phyloP scores from a whole-genome alignment of 1,284 basidiomycete genomes.

The Fomes fomentarius region DNA sequence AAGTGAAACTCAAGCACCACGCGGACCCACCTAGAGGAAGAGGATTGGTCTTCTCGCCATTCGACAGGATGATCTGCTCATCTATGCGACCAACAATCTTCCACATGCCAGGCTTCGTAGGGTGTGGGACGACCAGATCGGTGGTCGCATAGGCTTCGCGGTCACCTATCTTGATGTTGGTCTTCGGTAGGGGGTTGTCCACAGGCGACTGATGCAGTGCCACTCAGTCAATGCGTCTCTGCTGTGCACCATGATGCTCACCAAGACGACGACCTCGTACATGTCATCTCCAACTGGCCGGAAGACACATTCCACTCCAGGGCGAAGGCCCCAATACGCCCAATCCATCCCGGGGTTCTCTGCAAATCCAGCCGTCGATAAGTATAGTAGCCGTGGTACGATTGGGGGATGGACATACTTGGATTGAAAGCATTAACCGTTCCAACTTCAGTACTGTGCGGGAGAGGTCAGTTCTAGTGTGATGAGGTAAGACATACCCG shows the following conservation, averaged over 20 bases:
- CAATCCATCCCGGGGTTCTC: slow-evolving; percentile 2
- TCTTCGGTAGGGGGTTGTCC: slow-evolving; percentile 5
- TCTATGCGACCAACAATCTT: slow-evolving; percentile 9
- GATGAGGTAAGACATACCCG: too few relatives aligned
- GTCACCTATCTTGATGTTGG: slow-evolving; percentile 6
- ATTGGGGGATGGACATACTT: not conserved
- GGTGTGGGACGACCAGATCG: slow-evolving; percentile 13
- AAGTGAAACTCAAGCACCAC: not conserved
- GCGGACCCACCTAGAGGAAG: slow-evolving; percentile 38
- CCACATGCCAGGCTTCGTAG: slow-evolving; percentile 6
- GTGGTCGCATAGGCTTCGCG: slow-evolving; percentile 14
- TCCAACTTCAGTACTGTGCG: not conserved
- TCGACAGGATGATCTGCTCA: slow-evolving; percentile 15
- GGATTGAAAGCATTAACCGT: not conserved
- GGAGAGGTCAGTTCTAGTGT: too few relatives aligned
- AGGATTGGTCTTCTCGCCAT: slow-evolving; percentile 41
- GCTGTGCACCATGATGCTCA: too few relatives aligned
- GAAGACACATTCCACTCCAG: not conserved
- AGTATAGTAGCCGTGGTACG: not conserved
- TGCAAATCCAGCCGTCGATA: not conserved
- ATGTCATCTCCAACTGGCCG: not conserved
- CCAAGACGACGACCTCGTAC: not conserved
- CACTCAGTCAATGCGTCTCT: too few relatives aligned
- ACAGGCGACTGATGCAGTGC: slow-evolving; percentile 11
- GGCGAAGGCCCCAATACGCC: not conserved